Percentiles rank a stretch among this genome's conserved stretches.
phyloP scores from a whole-genome alignment of 208 protist species.

The Herpetomonas samuelpessoai region DNA sequence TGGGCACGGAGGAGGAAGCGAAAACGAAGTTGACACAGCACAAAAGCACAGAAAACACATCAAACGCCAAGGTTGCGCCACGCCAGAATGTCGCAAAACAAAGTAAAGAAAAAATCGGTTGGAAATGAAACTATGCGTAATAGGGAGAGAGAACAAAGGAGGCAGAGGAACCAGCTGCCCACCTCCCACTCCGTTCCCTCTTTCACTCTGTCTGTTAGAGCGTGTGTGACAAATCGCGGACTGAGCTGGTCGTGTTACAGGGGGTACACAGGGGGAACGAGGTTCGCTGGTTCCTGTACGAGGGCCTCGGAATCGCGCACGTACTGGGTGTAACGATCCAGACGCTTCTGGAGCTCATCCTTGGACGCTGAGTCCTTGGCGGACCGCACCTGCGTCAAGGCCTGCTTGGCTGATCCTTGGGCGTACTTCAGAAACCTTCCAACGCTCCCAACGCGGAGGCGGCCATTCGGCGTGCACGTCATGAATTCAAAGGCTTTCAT shows the following conservation, averaged over 20 bases:
- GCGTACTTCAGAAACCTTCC: conserved; percentile 42
- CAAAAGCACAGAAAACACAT: too few relatives aligned
- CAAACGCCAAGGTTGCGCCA: too few relatives aligned
- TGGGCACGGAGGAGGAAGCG: not conserved
- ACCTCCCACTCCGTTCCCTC: not conserved
- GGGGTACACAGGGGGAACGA: conserved; percentile 24
- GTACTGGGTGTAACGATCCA: conserved; percentile 31
- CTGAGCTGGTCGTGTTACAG: conserved; percentile 1
- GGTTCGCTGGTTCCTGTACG: conserved; percentile 29
- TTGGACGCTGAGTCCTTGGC: conserved; percentile 15
- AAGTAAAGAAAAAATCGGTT: too few relatives aligned
- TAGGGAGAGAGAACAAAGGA: conserved; percentile 2
- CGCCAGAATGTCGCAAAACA: too few relatives aligned
- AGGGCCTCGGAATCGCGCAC: conserved; percentile 28
- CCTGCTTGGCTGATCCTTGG: conserved; percentile 19
- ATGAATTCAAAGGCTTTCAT: conserved; percentile 19
- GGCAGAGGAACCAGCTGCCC: not conserved
- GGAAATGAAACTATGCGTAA: not conserved
- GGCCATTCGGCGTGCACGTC: conserved; percentile 23
- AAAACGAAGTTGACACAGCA: not conserved
- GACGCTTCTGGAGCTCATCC: conserved; percentile 9
- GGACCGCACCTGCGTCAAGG: conserved; percentile 9
- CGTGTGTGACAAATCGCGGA: too few relatives aligned
- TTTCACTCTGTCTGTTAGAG: not conserved
- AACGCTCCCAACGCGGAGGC: conserved; percentile 44